These are phyloP conservation scores for Penicillium atrosanguineum DNA, from an alignment of 495 filamentous ascomycete genomes.

Conservation along the genomic window DNA sequence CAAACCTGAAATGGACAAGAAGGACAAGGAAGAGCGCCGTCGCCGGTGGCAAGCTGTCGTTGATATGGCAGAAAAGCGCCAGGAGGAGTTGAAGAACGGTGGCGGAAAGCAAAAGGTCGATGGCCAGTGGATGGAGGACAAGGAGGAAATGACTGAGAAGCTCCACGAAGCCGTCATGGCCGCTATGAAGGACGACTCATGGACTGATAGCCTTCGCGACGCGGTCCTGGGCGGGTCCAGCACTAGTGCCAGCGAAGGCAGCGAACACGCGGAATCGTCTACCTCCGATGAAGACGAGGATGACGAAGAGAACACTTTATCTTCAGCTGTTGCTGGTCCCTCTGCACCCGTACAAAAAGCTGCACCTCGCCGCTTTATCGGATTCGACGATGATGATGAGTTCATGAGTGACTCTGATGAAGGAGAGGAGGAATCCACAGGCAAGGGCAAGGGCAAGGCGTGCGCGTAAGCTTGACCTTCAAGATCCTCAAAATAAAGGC, in stretches of 20 bases:
- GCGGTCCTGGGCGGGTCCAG: slow-evolving; percentile 41
- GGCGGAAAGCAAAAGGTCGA: slow-evolving; percentile 71
- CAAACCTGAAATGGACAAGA: slow-evolving; percentile 94
- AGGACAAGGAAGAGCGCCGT: slow-evolving; percentile 79
- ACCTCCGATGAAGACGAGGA: slow-evolving; percentile 51
- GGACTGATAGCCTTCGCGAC: slow-evolving; percentile 49
- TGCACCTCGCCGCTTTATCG: slow-evolving; percentile 59
- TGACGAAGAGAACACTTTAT: slow-evolving; percentile 35
- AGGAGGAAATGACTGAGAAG: slow-evolving; percentile 79
- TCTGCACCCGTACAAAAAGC: slow-evolving; percentile 26
- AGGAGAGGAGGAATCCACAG: slow-evolving; percentile 35
- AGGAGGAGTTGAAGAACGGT: slow-evolving; percentile 70
- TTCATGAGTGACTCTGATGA: slow-evolving; percentile 80
- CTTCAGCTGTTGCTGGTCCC: slow-evolving; percentile 22
- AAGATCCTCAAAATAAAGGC: background rate
- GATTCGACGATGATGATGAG: slow-evolving; percentile 90
- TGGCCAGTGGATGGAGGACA: slow-evolving; percentile 90
- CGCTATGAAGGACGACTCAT: slow-evolving; percentile 65
- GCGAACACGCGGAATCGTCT: slow-evolving; percentile 37
- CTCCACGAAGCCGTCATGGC: slow-evolving; percentile 78
- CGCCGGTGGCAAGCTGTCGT: slow-evolving; percentile 83
- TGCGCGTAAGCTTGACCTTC: slow-evolving; percentile 24
- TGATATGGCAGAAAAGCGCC: slow-evolving; percentile 72
- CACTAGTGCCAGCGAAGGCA: slow-evolving; percentile 51
- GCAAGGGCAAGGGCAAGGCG: slow-evolving; percentile 44